Evolutionary conservation across 2,329 filamentous ascomycete species (phyloP).

Genomic region (Epichloe amarillans): DNA sequence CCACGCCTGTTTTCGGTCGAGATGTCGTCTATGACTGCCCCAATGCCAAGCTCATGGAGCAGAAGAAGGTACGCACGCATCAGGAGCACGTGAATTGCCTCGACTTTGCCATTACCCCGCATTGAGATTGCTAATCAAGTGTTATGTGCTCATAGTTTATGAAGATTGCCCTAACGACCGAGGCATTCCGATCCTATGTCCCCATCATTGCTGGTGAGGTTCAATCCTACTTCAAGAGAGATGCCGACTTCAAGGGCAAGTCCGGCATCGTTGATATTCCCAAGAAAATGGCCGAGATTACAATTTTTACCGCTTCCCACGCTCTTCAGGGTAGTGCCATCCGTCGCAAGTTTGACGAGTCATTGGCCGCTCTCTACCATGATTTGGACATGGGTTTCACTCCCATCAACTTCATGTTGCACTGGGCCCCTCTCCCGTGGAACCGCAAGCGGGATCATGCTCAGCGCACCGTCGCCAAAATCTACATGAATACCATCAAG

Average conservation of each 20-base stretch:
- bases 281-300: conserved; percentile 70
- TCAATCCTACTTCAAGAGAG: conserved; percentile 56
- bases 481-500: conserved; percentile 72
- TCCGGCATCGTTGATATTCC: conserved; percentile 60
- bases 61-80: conserved; percentile 60
- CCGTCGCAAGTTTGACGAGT: conserved; percentile 65
- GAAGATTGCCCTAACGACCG: conserved; percentile 66
- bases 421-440: conserved; percentile 80
- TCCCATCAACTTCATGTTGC: conserved; percentile 79
- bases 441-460: conserved; percentile 72
- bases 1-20: conserved; percentile 60
- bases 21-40: conserved; percentile 87
- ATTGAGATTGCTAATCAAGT: background rate
- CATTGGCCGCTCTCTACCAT: conserved; percentile 72
- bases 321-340: conserved; percentile 76
- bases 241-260: conserved; percentile 51
- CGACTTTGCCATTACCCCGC: background rate
- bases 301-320: conserved; percentile 80
- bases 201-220: conserved; percentile 66
- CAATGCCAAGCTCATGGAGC: conserved; percentile 87
- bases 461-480: conserved; percentile 65
- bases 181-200: conserved; percentile 63
- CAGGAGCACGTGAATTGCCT: background rate
- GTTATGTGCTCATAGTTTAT: conserved; percentile 44
- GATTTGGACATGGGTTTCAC: conserved; percentile 84